phyloP scores from a whole-genome alignment of 495 filamentous ascomycete genomes.

The Cryomyces minteri region DNA sequence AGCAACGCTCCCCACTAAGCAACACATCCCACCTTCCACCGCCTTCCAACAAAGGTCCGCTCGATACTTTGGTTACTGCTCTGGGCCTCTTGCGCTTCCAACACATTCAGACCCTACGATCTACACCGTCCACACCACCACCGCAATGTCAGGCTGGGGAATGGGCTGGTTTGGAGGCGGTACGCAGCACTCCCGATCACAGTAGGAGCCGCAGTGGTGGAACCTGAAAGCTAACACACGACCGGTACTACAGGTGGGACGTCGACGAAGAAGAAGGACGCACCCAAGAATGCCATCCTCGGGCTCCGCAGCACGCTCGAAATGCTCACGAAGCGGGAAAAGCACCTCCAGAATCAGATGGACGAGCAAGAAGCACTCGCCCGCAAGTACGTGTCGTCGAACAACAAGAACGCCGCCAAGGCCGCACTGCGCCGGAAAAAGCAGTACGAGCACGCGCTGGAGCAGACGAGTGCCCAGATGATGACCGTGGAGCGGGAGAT shows the following conservation, averaged over 20 bases:
- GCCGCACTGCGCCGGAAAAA: conserved; percentile 91
- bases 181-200: neutral
- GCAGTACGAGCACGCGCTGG: conserved; percentile 71
- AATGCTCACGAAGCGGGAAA: conserved; percentile 95
- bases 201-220: no score
- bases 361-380: conserved; percentile 82
- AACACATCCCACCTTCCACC: no score
- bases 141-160: conserved; percentile 20
- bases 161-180: conserved; percentile 17
- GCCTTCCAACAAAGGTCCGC: no score
- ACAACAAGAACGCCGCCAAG: conserved; percentile 83
- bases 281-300: conserved; percentile 93
- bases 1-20: no score
- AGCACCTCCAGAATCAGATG: conserved; percentile 77
- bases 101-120: neutral
- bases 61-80: no score
- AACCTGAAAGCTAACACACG: no score
- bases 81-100: neutral
- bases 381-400: conserved; percentile 73
- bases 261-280: conserved; percentile 73
- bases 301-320: conserved; percentile 74
- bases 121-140: neutral
- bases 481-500: conserved; percentile 88
- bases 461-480: conserved; percentile 79
- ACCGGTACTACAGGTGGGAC: conserved; percentile 30